Base-by-base conservation (phyloP, 805 yeast species). In the Monosporozyma siamensis region DNA sequence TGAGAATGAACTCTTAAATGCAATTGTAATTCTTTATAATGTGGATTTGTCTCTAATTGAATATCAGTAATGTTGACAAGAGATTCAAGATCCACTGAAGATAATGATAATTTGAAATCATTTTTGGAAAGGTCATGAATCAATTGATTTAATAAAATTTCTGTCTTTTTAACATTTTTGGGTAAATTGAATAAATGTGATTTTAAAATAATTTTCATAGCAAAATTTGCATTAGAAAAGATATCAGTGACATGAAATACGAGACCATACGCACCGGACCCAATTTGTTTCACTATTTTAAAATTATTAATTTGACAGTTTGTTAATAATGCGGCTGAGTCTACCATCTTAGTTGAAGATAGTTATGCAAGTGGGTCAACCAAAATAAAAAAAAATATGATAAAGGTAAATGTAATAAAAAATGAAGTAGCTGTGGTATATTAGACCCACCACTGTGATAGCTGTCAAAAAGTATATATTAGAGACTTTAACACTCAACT, bases 211-310 rank as follows among this genome's bases (percentile, higher is more conserved):
- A 82, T 77, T 58, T 87, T 87, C 46, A 88, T 75, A 2, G 95
- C 95, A 52, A 68, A 78, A 17, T 67, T 63, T 38, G 67, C 61
- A 14, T 72, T 69, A 0, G 81, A 71, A 34, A 51, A 54, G 17
- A 69, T 49, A 55, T 86, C 82, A 45, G 71, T 61, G 3, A 85
- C 88, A 14, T 75, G 68, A 65, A 82, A 85, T 6, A 87, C 90
- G 25, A 82, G 68, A 4, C 95, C 95, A 54, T 80, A 87, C 18
- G 95, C 88, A 22, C 96, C 96, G 0, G 90, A 74, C 6, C 95
- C 95, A 9, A 56, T 38, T 29, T 46, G 52, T 12, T 43, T 25
- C 6, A 49, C 32, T 9, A 54, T 46, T 38, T 48, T 49, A 38
- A 82, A 72, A 50, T 75, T 72, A 45, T 63, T 66, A 44, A 69